A percentile compares a stretch with the other conserved stretches of the same genome.
phyloP scores from a whole-genome alignment of 139 green algal genomes.

The Monoraphidium neglectum region DNA sequence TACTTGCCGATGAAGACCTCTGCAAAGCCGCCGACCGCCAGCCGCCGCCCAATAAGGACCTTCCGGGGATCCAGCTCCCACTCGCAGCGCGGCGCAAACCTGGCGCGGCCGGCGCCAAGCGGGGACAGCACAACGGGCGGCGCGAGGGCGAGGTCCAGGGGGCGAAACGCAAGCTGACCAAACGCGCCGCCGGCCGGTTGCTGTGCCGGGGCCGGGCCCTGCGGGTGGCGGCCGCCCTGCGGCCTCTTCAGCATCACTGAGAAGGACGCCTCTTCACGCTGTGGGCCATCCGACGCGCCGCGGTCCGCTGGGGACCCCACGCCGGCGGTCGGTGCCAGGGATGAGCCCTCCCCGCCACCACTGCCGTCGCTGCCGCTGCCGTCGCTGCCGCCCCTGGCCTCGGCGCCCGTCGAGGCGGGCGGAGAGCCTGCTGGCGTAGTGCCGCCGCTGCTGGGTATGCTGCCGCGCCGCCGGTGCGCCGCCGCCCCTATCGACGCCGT shows the following conservation, averaged over 20 bases:
- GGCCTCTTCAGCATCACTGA: no score
- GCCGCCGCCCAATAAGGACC: conserved; percentile 40
- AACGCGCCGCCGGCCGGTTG: no score
- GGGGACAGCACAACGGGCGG: not conserved
- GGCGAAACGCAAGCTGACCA: no score
- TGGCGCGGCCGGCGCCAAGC: not conserved
- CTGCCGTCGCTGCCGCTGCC: not conserved
- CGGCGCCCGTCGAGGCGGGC: not conserved
- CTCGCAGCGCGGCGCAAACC: conserved; percentile 19
- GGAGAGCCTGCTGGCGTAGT: not conserved
- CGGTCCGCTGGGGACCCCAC: not conserved
- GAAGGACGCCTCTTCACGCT: no score
- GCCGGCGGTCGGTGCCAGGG: not conserved
- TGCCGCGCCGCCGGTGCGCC: not conserved
- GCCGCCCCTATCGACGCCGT: not conserved
- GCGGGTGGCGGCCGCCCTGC: no score
- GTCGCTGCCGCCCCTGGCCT: not conserved
- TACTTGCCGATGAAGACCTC: conserved; percentile 73
- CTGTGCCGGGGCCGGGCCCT: no score
- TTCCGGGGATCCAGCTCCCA: conserved; percentile 57
- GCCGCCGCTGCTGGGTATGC: not conserved
- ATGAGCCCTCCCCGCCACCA: not conserved
- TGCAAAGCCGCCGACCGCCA: conserved; percentile 65
- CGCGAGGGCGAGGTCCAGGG: not conserved
- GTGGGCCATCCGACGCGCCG: no score